Base-by-base conservation (phyloP, 78 protist species). In the Speleostelium caveatum region DNA sequence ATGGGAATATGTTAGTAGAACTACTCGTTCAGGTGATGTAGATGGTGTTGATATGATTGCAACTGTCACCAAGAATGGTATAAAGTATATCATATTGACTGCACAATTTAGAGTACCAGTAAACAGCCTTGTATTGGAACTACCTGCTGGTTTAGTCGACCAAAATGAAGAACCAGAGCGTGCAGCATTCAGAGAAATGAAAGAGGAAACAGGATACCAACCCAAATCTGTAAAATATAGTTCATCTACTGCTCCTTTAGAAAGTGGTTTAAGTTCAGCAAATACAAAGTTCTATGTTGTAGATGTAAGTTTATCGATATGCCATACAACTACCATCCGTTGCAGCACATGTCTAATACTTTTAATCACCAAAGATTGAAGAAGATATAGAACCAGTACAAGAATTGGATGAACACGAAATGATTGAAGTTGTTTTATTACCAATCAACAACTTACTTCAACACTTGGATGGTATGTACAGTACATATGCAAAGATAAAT, bases 21-120 rank as follows among this genome's bases (percentile, higher is more conserved):
- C 93, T 6, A 86, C 93, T 3, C 32, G 67, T 14, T 22, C 26
- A 53, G 61, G 71, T 12, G 77, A 62, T 2, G 32, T 65, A 21
- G 93, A 86, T 75, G 85, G 93, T n/a, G 83, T 73, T n/a, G 93
- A 86, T 75, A 86, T 86, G 2, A 63, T 86, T 16, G 93, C 93
- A n/a, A 38, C 68, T 19, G 38, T 75, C 2, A 65, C 21, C 22
- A 61, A 63, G 8, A 75, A 65, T 53, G 60, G 67, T 19, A 21
- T 62, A 58, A 72, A 55, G 26, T 42, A 73, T 75, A 41, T 86
- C 12, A 41, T 86, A 28, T 28, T 72, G 7, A 59, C 55, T 0
- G 22, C 45, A 42, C 85, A 86, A 39, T 86, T 36, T 56, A 63
- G 93, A 41, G 60, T 74, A 58, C 93, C 93, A 32, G 85, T 86